phyloP scores from a whole-genome alignment of 2,329 filamentous ascomycete species.

The Boeremia lycopersici region DNA sequence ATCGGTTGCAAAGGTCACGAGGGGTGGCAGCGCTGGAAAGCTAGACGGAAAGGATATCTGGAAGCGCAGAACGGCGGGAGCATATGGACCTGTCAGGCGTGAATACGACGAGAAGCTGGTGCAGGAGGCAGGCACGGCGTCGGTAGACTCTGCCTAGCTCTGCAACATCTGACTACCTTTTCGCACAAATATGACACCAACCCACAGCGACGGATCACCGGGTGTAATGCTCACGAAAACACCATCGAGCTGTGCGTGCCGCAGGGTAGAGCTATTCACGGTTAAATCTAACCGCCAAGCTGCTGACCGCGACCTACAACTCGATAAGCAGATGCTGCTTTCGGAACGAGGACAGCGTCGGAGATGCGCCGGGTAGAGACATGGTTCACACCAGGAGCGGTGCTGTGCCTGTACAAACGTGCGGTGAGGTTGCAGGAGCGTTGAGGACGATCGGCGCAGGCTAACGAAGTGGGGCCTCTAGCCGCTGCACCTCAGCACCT shows the following conservation, averaged over 20 bases:
- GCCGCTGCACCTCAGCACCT: slow-evolving; percentile 11
- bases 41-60: slow-evolving; percentile 83
- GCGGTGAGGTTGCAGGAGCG: slow-evolving; percentile 13
- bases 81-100: slow-evolving; percentile 75
- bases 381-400: slow-evolving; percentile 10
- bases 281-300: slow-evolving; percentile 32
- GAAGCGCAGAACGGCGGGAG: slow-evolving; percentile 85
- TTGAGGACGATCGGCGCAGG: slow-evolving; percentile 15
- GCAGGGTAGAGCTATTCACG: slow-evolving; percentile 72
- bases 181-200: slow-evolving; percentile 88
- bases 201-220: slow-evolving; percentile 82
- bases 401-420: slow-evolving; percentile 1
- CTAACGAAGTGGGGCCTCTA: slow-evolving; percentile 5
- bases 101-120: slow-evolving; percentile 26
- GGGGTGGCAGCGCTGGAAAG: slow-evolving; percentile 79
- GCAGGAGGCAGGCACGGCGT: slow-evolving; percentile 12
- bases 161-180: slow-evolving; percentile 65
- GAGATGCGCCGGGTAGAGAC: slow-evolving; percentile 19
- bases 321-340: slow-evolving; percentile 80
- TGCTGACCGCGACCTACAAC: slow-evolving; percentile 65
- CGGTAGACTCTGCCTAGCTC: slow-evolving; percentile 19
- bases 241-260: slow-evolving; percentile 81
- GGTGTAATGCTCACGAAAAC: slow-evolving; percentile 85
- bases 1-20: slow-evolving; percentile 88
- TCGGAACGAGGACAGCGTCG: slow-evolving; percentile 59